phyloP scores from a whole-genome alignment of 345 rosid genomes.

The Geranium brycei region DNA sequence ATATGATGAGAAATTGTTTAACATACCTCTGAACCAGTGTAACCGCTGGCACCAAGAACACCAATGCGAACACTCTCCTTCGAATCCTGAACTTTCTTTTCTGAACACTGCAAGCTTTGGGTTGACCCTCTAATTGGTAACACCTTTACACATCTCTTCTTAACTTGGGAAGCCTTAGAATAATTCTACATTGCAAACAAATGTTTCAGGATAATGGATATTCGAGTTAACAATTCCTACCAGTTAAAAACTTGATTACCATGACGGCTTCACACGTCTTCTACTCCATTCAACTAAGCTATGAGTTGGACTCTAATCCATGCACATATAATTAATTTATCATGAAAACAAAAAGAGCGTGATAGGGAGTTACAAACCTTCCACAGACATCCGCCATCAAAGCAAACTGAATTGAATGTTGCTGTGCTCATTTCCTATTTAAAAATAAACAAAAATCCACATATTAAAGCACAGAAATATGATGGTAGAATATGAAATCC shows the following conservation, averaged over 20 bases:
- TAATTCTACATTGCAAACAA: constrained; percentile 13
- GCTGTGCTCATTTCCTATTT: not conserved
- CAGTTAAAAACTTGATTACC: not conserved
- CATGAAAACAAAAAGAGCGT: constrained; percentile 5
- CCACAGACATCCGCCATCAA: constrained; percentile 20
- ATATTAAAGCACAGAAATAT: too few relatives aligned
- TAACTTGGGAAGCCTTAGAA: constrained; percentile 14
- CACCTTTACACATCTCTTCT: constrained; percentile 18
- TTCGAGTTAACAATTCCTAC: not conserved
- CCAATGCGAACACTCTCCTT: constrained; percentile 58
- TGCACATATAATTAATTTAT: constrained; percentile 2
- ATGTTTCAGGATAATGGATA: not conserved
- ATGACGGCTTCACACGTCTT: not conserved
- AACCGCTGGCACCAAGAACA: constrained; percentile 96
- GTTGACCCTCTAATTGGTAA: constrained; percentile 26
- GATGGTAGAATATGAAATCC: not conserved
- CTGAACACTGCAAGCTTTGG: constrained; percentile 24
- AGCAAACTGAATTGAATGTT: not conserved
- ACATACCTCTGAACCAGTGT: constrained; percentile 93
- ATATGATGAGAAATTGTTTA: not conserved
- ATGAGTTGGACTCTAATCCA: not conserved
- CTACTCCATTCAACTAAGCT: not conserved
- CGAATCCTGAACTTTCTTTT: constrained; percentile 13
- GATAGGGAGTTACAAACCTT: constrained; percentile 25
- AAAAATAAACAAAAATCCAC: not conserved